Evolutionary conservation across 345 rosid species (phyloP), one percentile per base, ranked within the genome.

Genomic region (Populus euphratica): DNA sequence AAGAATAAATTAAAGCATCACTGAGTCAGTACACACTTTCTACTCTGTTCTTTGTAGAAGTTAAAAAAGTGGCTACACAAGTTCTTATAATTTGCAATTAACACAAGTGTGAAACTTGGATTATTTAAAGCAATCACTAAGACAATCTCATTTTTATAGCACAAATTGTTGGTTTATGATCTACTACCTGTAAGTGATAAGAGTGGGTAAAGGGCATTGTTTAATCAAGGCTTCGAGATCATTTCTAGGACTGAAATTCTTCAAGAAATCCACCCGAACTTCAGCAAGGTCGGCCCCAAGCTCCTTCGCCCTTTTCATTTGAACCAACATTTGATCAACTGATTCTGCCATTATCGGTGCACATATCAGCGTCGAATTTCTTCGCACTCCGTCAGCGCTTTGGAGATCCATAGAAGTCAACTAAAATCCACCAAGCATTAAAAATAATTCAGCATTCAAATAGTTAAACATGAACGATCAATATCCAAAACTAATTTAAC

Each of bases 261-360:
- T 87, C 81, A 90, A 83, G 81, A 80, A 86, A 85, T 88, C 93
- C 68, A 90, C 70, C 71, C 91, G 77, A 67, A 87, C 33, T 83
- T 90, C 93, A 31, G 78, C 93, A 43, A 87, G 79, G 83, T 90
- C 93, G 25, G 90, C 93, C 7, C 91, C 93, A 16, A 76, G 64
- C 47, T 84, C 85, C 77, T 88, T 88, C 16, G 93, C 93, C 63
- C 69, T 80, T 20, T 64, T 69, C 83, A 88, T 87, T 43, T 65
- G 87, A 73, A 50, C 73, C 69, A 90, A 74, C 90, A 90, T 85
- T 79, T 78, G 78, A 65, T 85, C 86, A 35, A 88, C 91, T 33
- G 93, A 83, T 68, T 85, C 89, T 61, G 82, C 93, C 89, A 88
- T 87, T 41, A 85, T 74, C 27, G 90, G 91, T 18, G 87, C 87